These are phyloP conservation scores for Chamaenerion angustifolium DNA, from an alignment of 345 rosid genomes.

Conservation along the genomic window DNA sequence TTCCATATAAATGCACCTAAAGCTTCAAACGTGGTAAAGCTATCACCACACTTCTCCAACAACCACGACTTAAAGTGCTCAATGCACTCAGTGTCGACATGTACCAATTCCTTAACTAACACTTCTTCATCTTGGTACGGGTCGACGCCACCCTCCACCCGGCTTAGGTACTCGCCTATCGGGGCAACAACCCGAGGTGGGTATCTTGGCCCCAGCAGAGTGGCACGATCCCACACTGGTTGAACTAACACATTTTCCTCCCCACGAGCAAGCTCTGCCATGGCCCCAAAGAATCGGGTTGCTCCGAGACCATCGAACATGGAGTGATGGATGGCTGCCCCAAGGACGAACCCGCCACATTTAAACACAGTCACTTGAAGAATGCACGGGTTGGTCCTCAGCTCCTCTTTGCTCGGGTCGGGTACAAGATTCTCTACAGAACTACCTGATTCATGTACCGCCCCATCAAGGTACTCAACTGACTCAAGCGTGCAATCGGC, in stretches of 20 bases:
- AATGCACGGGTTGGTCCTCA: conserved; percentile 40
- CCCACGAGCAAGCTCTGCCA: conserved; percentile 69
- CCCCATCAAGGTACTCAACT: conserved; percentile 36
- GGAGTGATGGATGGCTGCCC: conserved; percentile 56
- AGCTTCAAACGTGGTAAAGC: conserved; percentile 77
- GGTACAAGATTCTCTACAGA: no score
- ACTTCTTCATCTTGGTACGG: conserved; percentile 16
- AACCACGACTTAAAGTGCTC: conserved; percentile 37
- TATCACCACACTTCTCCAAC: conserved; percentile 36
- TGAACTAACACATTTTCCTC: conserved; percentile 21
- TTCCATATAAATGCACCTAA: conserved; percentile 86
- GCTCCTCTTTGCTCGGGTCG: conserved; percentile 8
- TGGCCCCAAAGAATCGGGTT: conserved; percentile 52
- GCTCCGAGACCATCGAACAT: conserved; percentile 77
- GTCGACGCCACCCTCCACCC: conserved; percentile 33
- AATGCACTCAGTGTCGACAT: conserved; percentile 54
- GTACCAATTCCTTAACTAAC: conserved; percentile 37
- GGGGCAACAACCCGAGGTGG: conserved; percentile 42
- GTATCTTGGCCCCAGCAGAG: conserved; percentile 50
- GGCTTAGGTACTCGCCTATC: conserved; percentile 33
- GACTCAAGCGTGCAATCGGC: conserved; percentile 47
- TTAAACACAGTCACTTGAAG: conserved; percentile 61
- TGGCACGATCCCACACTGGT: conserved; percentile 57
- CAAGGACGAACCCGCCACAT: conserved; percentile 66
- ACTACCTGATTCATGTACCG: conserved; percentile 6